These are phyloP conservation scores for Plasmodium cynomolgi DNA, from an alignment of 169 alveolate species.

Conservation along the genomic window DNA sequence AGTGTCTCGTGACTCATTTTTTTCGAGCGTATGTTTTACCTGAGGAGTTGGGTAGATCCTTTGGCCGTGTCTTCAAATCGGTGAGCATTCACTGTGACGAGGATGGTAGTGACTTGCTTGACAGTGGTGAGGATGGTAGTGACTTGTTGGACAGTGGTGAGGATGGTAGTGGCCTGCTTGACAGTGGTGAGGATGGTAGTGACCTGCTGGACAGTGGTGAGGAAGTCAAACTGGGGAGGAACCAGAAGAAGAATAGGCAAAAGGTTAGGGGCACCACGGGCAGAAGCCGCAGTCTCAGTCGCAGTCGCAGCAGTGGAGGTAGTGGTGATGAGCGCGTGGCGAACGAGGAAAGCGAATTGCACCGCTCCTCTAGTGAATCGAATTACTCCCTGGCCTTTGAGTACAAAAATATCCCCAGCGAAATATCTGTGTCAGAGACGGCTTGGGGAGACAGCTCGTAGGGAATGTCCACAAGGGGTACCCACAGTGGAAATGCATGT, in stretches of 20 bases:
- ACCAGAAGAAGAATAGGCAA: constrained; percentile 8
- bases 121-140: not conserved
- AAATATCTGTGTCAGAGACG: constrained; percentile 63
- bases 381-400: constrained; percentile 67
- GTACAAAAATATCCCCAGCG: constrained; percentile 69
- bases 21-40: constrained; percentile 41
- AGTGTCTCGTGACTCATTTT: constrained; percentile 50
- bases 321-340: not conserved
- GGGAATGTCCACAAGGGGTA: not conserved
- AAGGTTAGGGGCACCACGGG: not conserved
- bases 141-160: not conserved
- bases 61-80: constrained; percentile 16
- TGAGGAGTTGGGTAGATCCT: not conserved
- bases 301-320: not conserved
- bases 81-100: constrained; percentile 1
- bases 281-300: not conserved
- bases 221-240: not conserved
- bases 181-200: not conserved
- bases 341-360: not conserved
- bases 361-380: constrained; percentile 53
- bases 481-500: not conserved
- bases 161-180: not conserved
- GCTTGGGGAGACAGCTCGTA: constrained; percentile 49
- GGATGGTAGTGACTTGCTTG: not conserved
- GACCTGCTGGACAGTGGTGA: not conserved